Evolutionary conservation across 805 yeast genomes (phyloP).

Genomic region (Metschnikowia amazonensis): DNA sequence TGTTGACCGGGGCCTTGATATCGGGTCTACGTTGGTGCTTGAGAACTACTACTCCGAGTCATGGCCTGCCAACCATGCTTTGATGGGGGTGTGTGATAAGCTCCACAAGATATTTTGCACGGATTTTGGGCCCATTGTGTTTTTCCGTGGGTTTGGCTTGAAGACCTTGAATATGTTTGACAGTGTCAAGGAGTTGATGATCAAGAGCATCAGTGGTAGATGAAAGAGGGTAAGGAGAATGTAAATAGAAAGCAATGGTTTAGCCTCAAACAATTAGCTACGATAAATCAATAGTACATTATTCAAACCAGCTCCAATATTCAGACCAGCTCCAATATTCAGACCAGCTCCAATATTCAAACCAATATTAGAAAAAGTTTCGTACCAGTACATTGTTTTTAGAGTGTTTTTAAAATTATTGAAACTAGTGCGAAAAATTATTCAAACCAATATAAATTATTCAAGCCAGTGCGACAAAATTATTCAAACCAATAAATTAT

Average conservation of each 20-base stretch:
- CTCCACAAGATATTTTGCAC: slow-evolving; percentile 82
- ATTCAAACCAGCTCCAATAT: no score
- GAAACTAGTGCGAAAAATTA: no score
- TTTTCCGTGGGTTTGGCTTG: slow-evolving; percentile 72
- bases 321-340: no score
- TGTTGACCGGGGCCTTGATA: slow-evolving; percentile 74
- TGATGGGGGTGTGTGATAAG: slow-evolving; percentile 88
- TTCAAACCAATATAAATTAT: no score
- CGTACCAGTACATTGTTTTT: no score
- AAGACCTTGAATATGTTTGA: slow-evolving; percentile 60
- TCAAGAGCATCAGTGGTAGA: slow-evolving; percentile 40
- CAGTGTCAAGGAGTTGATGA: slow-evolving; percentile 66
- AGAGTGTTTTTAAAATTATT: no score
- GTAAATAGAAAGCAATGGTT: slow-evolving; percentile 3
- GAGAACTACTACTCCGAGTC: slow-evolving; percentile 87
- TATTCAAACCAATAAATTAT: no score
- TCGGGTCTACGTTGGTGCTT: slow-evolving; percentile 74
- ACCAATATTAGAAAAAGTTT: no score
- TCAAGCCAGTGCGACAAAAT: no score
- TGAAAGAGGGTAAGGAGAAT: slow-evolving; percentile 6
- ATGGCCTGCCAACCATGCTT: slow-evolving; percentile 71
- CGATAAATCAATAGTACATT: not conserved
- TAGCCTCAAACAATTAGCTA: not conserved
- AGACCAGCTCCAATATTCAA: no score
- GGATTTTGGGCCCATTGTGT: slow-evolving; percentile 69